phyloP scores from a whole-genome alignment of 495 filamentous ascomycete species.

The Bacidia rubella region DNA sequence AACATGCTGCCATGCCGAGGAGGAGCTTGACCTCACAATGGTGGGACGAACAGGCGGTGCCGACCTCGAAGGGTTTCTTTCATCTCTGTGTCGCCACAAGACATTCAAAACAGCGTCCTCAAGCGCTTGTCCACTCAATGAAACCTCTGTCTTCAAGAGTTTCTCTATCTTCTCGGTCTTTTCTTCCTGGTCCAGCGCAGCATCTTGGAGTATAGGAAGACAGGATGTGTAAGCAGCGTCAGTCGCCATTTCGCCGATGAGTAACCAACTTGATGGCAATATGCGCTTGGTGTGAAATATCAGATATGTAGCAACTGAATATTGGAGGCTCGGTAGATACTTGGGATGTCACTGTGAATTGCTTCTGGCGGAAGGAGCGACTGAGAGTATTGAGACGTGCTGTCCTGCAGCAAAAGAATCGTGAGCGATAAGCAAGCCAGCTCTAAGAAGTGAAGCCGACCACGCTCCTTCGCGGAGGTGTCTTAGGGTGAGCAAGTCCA shows the following conservation, averaged over 20 bases:
- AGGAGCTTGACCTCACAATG: constrained; percentile 78
- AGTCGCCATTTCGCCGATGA: constrained; percentile 55
- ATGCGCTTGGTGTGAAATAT: neutral
- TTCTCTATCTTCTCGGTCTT: constrained; percentile 88
- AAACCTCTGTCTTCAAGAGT: constrained; percentile 64
- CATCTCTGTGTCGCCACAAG: constrained; percentile 80
- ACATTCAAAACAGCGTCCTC: constrained; percentile 87
- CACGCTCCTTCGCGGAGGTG: neutral
- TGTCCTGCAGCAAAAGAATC: too few relatives aligned
- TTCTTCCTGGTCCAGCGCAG: constrained; percentile 78
- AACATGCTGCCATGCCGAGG: constrained; percentile 74
- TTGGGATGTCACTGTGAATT: neutral
- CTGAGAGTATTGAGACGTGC: too few relatives aligned
- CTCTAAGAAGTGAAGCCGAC: neutral
- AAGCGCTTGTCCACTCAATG: constrained; percentile 58
- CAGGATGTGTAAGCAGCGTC: constrained; percentile 87
- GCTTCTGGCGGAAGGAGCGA: constrained; percentile 1
- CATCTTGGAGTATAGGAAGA: constrained; percentile 74
- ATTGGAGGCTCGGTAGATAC: neutral
- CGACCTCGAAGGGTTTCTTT: constrained; percentile 55
- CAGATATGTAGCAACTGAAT: neutral
- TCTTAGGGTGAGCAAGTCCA: too few relatives aligned
- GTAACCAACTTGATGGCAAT: neutral
- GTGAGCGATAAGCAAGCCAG: too few relatives aligned
- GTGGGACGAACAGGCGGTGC: constrained; percentile 79